Conservation (phyloP, 2,329 filamentous ascomycete species). For the Penicillium digitatum region DNA sequence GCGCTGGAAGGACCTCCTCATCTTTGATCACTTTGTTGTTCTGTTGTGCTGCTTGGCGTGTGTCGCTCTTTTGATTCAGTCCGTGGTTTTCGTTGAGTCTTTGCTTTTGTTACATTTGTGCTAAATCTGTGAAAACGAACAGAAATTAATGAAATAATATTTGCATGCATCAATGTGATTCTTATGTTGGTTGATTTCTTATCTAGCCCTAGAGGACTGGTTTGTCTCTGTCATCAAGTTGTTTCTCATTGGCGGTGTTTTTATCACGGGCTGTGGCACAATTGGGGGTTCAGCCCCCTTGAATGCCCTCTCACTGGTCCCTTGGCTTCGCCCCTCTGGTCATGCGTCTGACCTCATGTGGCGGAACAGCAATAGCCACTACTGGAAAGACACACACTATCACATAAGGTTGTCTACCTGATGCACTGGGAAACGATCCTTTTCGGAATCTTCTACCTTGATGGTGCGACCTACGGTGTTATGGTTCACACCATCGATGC, state of each 20-base stretch:
- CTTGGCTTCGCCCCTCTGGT: slow-evolving; percentile 51
- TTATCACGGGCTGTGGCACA: slow-evolving; percentile 55
- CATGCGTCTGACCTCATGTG: slow-evolving; percentile 47
- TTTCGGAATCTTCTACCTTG: slow-evolving; percentile 44
- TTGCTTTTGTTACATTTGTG: background rate
- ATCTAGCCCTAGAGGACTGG: background rate
- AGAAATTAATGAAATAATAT: too few species aligned
- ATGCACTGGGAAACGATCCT: slow-evolving; percentile 42
- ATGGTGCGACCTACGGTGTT: slow-evolving; percentile 41
- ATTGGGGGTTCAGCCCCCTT: slow-evolving; percentile 55
- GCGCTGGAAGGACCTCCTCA: too few species aligned
- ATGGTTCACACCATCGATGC: slow-evolving; percentile 23
- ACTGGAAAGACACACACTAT: slow-evolving; percentile 33
- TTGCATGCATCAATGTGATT: too few species aligned
- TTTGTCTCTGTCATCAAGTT: background rate
- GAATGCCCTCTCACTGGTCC: slow-evolving; percentile 54
- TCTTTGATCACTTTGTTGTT: background rate
- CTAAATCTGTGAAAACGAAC: too few species aligned
- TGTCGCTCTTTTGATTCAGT: background rate
- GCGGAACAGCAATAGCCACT: slow-evolving; percentile 47
- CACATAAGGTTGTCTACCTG: slow-evolving; percentile 38
- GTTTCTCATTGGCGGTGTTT: slow-evolving; percentile 53
- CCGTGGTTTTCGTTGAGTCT: background rate
- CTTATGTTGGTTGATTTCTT: background rate
- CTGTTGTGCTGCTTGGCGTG: background rate